Base-by-base conservation (phyloP, 441 rosid species). In the Capsella rubella region DNA sequence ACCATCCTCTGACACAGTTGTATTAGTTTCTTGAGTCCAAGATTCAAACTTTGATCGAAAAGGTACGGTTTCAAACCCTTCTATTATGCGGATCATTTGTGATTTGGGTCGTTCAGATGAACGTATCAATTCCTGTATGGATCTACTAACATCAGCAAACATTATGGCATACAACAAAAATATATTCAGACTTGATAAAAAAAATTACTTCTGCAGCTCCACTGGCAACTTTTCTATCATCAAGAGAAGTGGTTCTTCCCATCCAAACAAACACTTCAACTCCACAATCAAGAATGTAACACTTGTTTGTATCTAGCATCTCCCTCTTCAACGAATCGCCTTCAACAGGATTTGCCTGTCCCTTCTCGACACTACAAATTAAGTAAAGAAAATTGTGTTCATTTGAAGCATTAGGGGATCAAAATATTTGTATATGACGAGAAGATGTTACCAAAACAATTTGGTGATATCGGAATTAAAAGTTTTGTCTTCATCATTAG, bases 231-330 rank as follows among this genome's bases (percentile, higher is more conserved):
- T 90, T 94, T 72, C 96, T 75, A 73, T 91, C 96, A 21, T 85
- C 86, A 51, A 94, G 54, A 21, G 82, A 79, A 73, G 95, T 87
- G 57, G 69, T 83, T 85, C 89, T 86, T 70, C 98, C 98, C 93
- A 87, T 87, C 98, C 98, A 94, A 53, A 91, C 93, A 84, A 90
- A 94, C 65, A 85, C 83, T 68, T 87, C 95, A 32, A 75, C 59
- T 16, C 85, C 90, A 79, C 90, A 85, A 56, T 93, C 96, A 79
- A 93, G 82, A 89, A 94, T 81, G 78, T 84, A 94, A 75, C 96
- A 90, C 85, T 87, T 91, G 82, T 80, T 81, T 75, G 82, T 79
- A 39, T 89, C 89, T 12, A 94, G 89, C 87, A 89, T 78, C 69
- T 88, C 91, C 71, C 76, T 90, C 58, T 70, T 81, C 80, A 88